Evolutionary conservation across 1,284 basidiomycete genomes (phyloP).

Genomic region (Puccinia horiana): DNA sequence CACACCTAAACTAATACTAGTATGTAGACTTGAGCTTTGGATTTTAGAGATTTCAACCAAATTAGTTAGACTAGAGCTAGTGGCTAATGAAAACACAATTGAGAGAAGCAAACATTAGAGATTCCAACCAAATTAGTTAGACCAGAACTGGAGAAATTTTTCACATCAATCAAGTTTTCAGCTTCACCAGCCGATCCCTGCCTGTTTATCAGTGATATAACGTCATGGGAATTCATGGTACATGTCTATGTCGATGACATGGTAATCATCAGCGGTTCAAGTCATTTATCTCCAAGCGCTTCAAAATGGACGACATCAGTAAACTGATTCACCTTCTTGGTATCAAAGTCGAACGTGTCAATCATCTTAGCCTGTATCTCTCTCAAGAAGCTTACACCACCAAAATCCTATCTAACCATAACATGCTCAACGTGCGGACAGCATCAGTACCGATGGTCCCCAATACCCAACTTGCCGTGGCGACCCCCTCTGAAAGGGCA

Average conservation of each 20-base stretch:
- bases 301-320: slow-evolving; percentile 17
- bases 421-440: background rate
- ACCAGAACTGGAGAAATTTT: background rate
- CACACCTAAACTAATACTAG: too few relatives aligned
- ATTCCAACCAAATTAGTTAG: too few relatives aligned
- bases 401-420: background rate
- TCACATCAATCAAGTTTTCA: background rate
- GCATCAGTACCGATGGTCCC: background rate
- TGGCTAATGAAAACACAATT: too few relatives aligned
- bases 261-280: too few relatives aligned
- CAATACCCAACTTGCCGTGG: background rate
- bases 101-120: too few relatives aligned
- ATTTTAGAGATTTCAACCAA: too few relatives aligned
- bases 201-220: slow-evolving; percentile 4
- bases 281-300: too few relatives aligned
- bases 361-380: background rate
- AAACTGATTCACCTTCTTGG: background rate
- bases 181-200: slow-evolving; percentile 3
- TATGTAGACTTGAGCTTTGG: too few relatives aligned
- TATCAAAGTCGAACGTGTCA: background rate
- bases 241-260: too few relatives aligned
- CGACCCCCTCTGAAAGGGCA: background rate
- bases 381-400: background rate
- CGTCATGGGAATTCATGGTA: background rate
- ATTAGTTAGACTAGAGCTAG: too few relatives aligned